phyloP scores from a whole-genome alignment of 352 stramenopile genomes.

The Phytophthora citricola region DNA sequence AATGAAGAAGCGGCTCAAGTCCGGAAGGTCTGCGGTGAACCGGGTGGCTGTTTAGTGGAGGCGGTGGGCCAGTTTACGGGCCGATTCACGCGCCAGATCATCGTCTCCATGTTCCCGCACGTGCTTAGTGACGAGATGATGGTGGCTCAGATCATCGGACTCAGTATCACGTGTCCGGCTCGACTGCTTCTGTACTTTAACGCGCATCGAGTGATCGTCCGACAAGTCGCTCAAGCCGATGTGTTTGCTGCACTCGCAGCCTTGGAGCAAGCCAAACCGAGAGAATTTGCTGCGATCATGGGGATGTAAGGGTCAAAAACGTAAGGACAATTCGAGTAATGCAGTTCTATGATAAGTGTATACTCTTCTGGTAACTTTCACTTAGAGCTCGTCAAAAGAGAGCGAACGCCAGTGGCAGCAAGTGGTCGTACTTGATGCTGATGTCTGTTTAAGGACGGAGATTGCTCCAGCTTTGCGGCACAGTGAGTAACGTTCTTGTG shows the following conservation, averaged over 20 bases:
- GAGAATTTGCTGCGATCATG: constrained; percentile 34
- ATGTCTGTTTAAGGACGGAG: constrained; percentile 8
- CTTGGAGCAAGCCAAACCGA: constrained; percentile 22
- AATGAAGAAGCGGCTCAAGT: constrained; percentile 21
- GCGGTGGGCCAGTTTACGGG: constrained; percentile 31
- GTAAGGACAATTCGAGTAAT: no score
- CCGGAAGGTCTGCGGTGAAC: constrained; percentile 16
- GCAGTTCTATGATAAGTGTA: constrained; percentile 4
- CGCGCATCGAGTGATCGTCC: constrained; percentile 19
- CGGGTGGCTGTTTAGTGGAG: constrained; percentile 30
- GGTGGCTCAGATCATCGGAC: constrained; percentile 30
- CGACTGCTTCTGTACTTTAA: constrained; percentile 30
- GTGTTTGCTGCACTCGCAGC: constrained; percentile 21
- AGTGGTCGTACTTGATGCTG: not conserved
- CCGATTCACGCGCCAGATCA: constrained; percentile 33
- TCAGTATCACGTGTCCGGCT: constrained; percentile 28
- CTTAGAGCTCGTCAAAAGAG: constrained; percentile 40
- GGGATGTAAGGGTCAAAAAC: not conserved
- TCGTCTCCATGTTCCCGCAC: constrained; percentile 36
- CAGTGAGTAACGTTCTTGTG: constrained; percentile 51
- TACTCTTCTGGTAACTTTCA: not conserved
- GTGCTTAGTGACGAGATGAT: constrained; percentile 33
- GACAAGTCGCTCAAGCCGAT: constrained; percentile 21
- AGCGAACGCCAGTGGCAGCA: constrained; percentile 21
- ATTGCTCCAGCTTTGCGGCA: constrained; percentile 43